phyloP scores from a whole-genome alignment of 2,329 filamentous ascomycete species.

The Xylariaceae sp. region DNA sequence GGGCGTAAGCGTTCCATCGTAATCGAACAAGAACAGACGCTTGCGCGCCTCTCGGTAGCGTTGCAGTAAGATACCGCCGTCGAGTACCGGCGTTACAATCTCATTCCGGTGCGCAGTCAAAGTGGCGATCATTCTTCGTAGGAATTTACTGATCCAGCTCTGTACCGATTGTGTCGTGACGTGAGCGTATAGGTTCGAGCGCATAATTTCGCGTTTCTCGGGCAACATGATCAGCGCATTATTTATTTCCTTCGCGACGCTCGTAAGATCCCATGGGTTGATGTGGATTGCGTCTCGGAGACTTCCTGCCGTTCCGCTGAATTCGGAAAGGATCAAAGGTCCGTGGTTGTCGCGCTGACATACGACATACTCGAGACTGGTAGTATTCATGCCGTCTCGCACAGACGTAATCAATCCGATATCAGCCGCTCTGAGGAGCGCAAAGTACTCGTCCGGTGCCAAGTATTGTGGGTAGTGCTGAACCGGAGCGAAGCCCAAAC shows the following conservation, averaged over 20 bases:
- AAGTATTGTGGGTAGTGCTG: conserved; percentile 95
- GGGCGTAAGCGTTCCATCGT: conserved; percentile 91
- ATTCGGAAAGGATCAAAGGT: conserved; percentile 90
- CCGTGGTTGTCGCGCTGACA: conserved; percentile 84
- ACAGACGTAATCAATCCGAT: conserved; percentile 94
- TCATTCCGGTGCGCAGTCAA: conserved; percentile 70
- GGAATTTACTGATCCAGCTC: conserved; percentile 74
- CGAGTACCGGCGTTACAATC: conserved; percentile 74
- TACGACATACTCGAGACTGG: conserved; percentile 88
- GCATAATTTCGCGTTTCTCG: conserved; percentile 61
- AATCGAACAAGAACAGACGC: conserved; percentile 97
- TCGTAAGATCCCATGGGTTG: conserved; percentile 88
- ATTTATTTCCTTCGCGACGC: conserved; percentile 79
- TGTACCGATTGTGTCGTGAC: conserved; percentile 83
- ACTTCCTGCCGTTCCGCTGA: conserved; percentile 87
- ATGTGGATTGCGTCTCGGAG: conserved; percentile 86
- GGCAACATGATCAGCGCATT: conserved; percentile 70
- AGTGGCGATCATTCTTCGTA: conserved; percentile 74
- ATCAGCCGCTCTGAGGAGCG: conserved; percentile 82
- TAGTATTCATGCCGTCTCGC: conserved; percentile 96
- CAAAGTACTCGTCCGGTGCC: conserved; percentile 85
- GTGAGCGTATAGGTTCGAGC: conserved; percentile 71
- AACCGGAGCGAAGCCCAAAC: conserved; percentile 81
- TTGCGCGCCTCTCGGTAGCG: conserved; percentile 71
- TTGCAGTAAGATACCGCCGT: conserved; percentile 64